Percentiles rank a stretch among this genome's conserved stretches.
These are phyloP conservation scores for Fusarium oligoseptatum DNA, from an alignment of 2,329 filamentous ascomycete genomes.

Conservation along the genomic window DNA sequence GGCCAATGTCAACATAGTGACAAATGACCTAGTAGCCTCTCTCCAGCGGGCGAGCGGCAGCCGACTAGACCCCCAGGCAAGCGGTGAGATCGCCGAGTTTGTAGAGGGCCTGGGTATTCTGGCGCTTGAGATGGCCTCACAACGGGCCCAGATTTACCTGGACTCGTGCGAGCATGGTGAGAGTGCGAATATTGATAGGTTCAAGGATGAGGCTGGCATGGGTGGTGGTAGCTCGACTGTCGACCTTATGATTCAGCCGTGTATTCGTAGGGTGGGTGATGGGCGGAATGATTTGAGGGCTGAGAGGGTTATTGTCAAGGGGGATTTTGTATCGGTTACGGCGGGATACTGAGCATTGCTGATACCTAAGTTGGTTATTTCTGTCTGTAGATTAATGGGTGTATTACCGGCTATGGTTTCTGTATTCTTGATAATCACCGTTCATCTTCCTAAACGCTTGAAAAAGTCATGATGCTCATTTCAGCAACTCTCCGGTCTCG, in stretches of 20 bases:
- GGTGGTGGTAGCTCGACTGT: slow-evolving; percentile 11
- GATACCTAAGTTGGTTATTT: neutral
- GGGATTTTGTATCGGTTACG: slow-evolving; percentile 20
- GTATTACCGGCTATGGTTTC: neutral
- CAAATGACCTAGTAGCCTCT: slow-evolving; percentile 2
- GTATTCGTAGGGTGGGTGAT: slow-evolving; percentile 25
- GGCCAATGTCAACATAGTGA: slow-evolving; percentile 11
- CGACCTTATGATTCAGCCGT: slow-evolving; percentile 31
- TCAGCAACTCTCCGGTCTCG: neutral
- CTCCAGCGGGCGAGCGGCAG: slow-evolving; percentile 2
- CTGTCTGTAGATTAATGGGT: neutral
- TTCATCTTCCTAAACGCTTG: neutral
- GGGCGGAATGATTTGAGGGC: slow-evolving; percentile 21
- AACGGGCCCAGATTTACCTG: slow-evolving; percentile 23
- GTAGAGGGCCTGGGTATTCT: slow-evolving; percentile 18
- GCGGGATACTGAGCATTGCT: neutral
- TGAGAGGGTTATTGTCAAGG: slow-evolving; percentile 20
- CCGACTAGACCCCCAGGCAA: neutral
- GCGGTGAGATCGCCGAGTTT: slow-evolving; percentile 12
- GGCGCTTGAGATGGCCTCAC: slow-evolving; percentile 30
- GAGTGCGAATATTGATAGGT: slow-evolving; percentile 1
- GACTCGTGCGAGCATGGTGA: slow-evolving; percentile 25
- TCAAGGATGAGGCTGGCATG: slow-evolving; percentile 17
- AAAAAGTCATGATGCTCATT: neutral
- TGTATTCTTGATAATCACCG: neutral